These are phyloP conservation scores for Fusarium nisikadoi DNA, from an alignment of 2,329 filamentous ascomycete genomes.

Conservation along the genomic window DNA sequence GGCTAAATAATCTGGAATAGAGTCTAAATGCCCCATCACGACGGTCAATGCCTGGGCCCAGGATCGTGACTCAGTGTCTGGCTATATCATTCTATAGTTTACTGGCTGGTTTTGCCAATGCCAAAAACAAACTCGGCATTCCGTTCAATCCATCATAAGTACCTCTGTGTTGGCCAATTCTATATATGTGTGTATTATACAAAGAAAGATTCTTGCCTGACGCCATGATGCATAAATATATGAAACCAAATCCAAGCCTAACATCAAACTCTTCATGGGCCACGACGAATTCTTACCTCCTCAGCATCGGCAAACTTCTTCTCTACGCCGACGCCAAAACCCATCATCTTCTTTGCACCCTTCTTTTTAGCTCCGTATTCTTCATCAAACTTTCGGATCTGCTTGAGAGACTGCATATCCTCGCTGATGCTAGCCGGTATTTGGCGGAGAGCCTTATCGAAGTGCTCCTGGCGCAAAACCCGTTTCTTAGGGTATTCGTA, in stretches of 20 bases:
- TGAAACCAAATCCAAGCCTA: not conserved
- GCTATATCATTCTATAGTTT: not conserved
- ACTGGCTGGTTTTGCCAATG: not conserved
- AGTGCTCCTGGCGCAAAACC: conserved; percentile 73
- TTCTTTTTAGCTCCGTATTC: conserved; percentile 87
- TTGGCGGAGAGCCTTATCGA: conserved; percentile 85
- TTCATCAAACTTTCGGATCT: conserved; percentile 95
- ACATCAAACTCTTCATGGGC: conserved; percentile 16
- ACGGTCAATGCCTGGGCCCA: not conserved
- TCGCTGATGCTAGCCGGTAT: conserved; percentile 93
- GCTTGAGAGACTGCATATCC: conserved; percentile 87
- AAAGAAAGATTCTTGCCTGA: conserved; percentile 11
- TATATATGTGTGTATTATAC: conserved; percentile 32
- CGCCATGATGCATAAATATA: conserved; percentile 10
- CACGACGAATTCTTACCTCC: conserved; percentile 57
- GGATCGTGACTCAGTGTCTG: not conserved
- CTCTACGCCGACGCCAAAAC: conserved; percentile 63
- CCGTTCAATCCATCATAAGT: not conserved
- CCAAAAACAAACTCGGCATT: not conserved
- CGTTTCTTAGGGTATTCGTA: conserved; percentile 71
- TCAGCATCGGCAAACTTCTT: conserved; percentile 52
- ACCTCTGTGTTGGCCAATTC: conserved; percentile 21
- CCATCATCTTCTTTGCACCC: conserved; percentile 68
- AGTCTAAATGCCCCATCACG: not conserved
- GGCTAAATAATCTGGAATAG: not conserved